Evolutionary conservation across 2,329 filamentous ascomycete species (phyloP).

Genomic region (Aspergillus sclerotialis): DNA sequence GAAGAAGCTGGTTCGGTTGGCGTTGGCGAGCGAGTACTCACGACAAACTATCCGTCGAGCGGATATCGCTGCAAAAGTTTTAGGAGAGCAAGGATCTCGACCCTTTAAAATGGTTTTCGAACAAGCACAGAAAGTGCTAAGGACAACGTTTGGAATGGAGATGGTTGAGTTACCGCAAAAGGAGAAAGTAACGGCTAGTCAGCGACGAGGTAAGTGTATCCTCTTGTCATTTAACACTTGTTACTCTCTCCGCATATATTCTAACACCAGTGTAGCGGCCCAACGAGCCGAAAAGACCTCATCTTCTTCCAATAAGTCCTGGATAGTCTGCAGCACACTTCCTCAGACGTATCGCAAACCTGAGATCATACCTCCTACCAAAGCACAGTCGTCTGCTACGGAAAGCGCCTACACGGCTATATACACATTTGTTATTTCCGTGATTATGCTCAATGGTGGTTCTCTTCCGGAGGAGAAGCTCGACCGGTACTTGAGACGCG

Average conservation of each 20-base stretch:
- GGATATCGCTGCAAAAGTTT: conserved; percentile 59
- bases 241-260: not conserved
- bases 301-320: conserved; percentile 56
- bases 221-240: conserved; percentile 1
- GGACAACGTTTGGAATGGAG: conserved; percentile 80
- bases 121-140: conserved; percentile 65
- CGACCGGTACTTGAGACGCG: conserved; percentile 63
- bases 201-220: conserved; percentile 59
- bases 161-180: conserved; percentile 72
- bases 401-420: conserved; percentile 78
- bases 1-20: conserved; percentile 57
- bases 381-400: conserved; percentile 45
- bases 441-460: conserved; percentile 66
- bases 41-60: conserved; percentile 50
- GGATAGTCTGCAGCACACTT: conserved; percentile 69
- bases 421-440: conserved; percentile 69
- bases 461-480: conserved; percentile 75
- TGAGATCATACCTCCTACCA: conserved; percentile 61
- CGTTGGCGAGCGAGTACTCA: conserved; percentile 54
- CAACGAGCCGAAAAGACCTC: conserved; percentile 37
- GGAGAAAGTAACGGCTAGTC: conserved; percentile 74
- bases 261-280: conserved; percentile 36
- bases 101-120: conserved; percentile 73
- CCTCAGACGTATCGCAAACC: conserved; percentile 61
- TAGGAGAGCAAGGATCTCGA: conserved; percentile 59